Evolutionary conservation across 495 filamentous ascomycete genomes (phyloP).

Genomic region (Corynascus novoguineensis): DNA sequence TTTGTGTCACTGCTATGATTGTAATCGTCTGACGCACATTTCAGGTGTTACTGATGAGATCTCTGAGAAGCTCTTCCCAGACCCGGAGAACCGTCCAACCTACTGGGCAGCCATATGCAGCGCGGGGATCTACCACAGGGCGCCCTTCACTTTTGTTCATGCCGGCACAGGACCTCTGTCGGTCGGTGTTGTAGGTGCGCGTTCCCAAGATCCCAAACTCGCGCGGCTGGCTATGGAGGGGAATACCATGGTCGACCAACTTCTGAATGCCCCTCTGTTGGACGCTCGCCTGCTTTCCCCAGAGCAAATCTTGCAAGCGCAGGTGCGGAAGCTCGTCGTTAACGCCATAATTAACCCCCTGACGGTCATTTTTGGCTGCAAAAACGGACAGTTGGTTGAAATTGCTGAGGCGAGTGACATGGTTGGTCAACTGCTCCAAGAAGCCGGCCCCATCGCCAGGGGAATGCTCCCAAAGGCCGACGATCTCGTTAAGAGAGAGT

Average conservation of each 20-base stretch:
- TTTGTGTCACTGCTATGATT: not conserved
- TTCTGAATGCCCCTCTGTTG: not conserved
- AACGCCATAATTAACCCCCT: constrained; percentile 79
- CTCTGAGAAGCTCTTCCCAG: constrained; percentile 54
- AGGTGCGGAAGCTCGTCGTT: constrained; percentile 59
- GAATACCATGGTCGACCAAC: constrained; percentile 10
- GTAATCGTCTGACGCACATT: not conserved
- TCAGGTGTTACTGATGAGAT: constrained; percentile 50
- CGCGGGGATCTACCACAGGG: constrained; percentile 54
- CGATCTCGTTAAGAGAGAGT: no score
- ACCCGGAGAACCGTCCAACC: constrained; percentile 53
- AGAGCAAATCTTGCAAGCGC: constrained; percentile 37
- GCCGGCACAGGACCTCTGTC: constrained; percentile 57
- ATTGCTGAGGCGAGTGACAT: constrained; percentile 51
- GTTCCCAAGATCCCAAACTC: constrained; percentile 19
- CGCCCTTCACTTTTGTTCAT: constrained; percentile 54
- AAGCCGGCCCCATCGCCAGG: constrained; percentile 56
- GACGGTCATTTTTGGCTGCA: constrained; percentile 63
- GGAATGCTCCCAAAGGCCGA: constrained; percentile 27
- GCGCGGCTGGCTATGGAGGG: constrained; percentile 6
- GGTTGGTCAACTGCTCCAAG: constrained; percentile 53
- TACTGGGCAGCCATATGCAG: constrained; percentile 63
- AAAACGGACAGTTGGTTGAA: constrained; percentile 67
- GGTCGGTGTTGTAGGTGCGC: constrained; percentile 37
- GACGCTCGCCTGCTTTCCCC: constrained; percentile 23